Evolutionary conservation across 2,329 filamentous ascomycete genomes (phyloP).

Genomic region (Hypoxylon sp.): DNA sequence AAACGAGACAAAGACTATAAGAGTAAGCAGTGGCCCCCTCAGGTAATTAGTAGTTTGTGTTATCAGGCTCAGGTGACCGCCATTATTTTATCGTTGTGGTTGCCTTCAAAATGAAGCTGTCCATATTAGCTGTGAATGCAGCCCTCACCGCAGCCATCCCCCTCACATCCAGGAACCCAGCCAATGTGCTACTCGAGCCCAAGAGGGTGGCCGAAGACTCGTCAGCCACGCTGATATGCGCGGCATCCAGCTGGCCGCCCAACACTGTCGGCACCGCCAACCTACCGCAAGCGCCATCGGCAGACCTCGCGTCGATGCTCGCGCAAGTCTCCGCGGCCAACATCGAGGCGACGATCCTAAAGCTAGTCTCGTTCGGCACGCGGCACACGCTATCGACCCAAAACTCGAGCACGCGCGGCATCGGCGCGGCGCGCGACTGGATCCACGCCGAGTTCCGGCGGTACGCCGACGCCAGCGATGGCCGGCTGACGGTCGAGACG

Average conservation of each 20-base stretch:
- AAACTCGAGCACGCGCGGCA: conserved; percentile 62
- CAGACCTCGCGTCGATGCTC: conserved; percentile 46
- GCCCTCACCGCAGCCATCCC: conserved; percentile 34
- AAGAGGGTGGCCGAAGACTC: conserved; percentile 8
- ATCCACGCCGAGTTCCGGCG: conserved; percentile 62
- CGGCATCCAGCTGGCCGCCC: conserved; percentile 49
- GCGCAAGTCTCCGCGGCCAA: conserved; percentile 53
- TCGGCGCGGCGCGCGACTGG: conserved; percentile 69
- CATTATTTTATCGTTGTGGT: neutral
- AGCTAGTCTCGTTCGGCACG: conserved; percentile 67
- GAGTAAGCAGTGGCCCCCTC: neutral
- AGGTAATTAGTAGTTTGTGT: neutral
- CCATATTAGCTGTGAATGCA: conserved; percentile 28
- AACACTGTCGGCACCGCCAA: conserved; percentile 46
- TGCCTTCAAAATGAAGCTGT: conserved; percentile 30
- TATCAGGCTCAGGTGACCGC: neutral
- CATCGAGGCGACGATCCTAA: conserved; percentile 63
- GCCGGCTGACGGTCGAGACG: conserved; percentile 62
- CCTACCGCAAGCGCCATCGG: conserved; percentile 46
- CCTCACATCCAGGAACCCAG: conserved; percentile 41
- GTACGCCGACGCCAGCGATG: conserved; percentile 61
- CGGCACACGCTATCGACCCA: conserved; percentile 67
- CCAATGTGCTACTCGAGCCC: conserved; percentile 28
- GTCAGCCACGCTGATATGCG: conserved; percentile 40
- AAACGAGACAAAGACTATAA: conserved; percentile 9